phyloP scores from a whole-genome alignment of 2,329 filamentous ascomycete genomes.

The Chrysoporthe deuterocubensis region DNA sequence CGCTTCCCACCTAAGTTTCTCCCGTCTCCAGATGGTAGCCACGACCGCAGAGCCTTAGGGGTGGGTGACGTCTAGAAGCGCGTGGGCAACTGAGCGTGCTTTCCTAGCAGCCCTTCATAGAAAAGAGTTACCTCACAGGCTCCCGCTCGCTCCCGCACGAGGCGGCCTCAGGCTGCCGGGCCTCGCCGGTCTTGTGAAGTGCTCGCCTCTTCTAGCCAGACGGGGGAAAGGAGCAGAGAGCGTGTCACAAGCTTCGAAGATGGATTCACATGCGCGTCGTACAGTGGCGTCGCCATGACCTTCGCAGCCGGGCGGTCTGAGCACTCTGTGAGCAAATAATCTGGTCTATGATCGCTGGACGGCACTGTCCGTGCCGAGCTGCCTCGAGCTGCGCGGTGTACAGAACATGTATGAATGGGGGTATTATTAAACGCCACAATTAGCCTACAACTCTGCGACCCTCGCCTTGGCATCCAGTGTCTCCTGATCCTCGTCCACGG shows the following conservation, averaged over 20 bases:
- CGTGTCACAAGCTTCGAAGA: neutral
- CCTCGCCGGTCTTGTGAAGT: neutral
- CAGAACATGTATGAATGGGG: neutral
- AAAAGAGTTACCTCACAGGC: neutral
- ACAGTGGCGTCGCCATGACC: no score
- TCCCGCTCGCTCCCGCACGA: no score
- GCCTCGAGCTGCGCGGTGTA: no score
- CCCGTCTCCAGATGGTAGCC: neutral
- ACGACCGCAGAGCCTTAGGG: neutral
- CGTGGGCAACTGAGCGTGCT: no score
- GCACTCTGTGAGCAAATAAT: no score
- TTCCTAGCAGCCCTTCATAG: no score
- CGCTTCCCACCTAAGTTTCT: neutral
- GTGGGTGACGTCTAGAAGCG: neutral
- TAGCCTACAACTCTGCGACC: constrained; percentile 39
- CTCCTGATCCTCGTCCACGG: constrained; percentile 42
- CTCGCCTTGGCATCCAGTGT: constrained; percentile 46
- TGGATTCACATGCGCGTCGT: neutral
- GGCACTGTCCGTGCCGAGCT: no score
- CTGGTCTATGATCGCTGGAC: no score
- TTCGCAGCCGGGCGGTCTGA: no score
- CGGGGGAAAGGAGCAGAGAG: neutral
- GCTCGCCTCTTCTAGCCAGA: neutral
- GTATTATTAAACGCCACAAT: neutral
- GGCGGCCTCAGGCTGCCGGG: neutral